phyloP scores from a whole-genome alignment of 164 flowering plant species.

The Vitis rupestris region DNA sequence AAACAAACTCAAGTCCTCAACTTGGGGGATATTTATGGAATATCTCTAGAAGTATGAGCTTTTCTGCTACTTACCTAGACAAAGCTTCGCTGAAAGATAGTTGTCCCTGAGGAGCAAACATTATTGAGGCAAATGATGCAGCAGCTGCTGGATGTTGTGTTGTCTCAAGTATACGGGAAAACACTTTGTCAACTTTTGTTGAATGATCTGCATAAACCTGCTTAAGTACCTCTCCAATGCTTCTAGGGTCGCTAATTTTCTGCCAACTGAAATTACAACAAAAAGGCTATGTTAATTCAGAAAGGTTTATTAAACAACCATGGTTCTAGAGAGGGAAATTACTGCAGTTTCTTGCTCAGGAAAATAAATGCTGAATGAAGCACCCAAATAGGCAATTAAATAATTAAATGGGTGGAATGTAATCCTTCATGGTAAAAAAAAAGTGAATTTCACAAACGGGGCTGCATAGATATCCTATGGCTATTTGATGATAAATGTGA shows the following conservation, averaged over 20 bases:
- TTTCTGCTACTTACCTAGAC: conserved; percentile 39
- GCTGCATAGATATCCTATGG: background rate
- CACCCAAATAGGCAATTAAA: background rate
- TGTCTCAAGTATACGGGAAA: conserved; percentile 66
- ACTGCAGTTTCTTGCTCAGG: background rate
- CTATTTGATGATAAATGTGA: background rate
- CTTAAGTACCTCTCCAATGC: conserved; percentile 68
- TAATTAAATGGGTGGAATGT: background rate
- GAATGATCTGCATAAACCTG: conserved; percentile 95
- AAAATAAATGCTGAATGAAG: background rate
- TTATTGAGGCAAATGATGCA: conserved; percentile 90
- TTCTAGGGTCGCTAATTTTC: conserved; percentile 85
- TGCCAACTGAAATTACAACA: conserved; percentile 61
- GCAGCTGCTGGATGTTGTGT: conserved; percentile 98
- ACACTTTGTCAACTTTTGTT: conserved; percentile 78
- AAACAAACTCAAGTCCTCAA: background rate
- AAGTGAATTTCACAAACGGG: background rate
- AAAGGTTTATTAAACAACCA: background rate
- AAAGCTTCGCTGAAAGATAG: conserved; percentile 78
- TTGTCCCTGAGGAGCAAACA: conserved; percentile 86
- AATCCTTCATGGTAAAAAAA: background rate
- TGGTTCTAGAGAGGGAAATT: background rate
- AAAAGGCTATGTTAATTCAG: conserved; percentile 1
- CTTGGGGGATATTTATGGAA: background rate
- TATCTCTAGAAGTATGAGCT: background rate